phyloP scores from a whole-genome alignment of 768 basidiomycete species.

The Mycena belliarum region DNA sequence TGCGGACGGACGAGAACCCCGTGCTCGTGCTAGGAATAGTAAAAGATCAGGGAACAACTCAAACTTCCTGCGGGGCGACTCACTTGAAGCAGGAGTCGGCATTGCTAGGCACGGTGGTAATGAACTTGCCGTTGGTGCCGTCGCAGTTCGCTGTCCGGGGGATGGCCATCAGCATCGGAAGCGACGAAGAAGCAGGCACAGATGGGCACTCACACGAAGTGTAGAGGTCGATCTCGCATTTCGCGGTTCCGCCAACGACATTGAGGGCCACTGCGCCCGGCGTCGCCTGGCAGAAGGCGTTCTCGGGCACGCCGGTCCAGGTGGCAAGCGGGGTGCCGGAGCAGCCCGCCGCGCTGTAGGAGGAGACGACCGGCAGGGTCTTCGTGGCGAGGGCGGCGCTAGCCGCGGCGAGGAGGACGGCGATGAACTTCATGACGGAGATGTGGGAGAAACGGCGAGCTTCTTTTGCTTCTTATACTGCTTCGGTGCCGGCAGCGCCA shows the following conservation, averaged over 20 bases:
- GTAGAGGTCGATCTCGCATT: constrained; percentile 3
- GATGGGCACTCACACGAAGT: neutral
- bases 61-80: neutral
- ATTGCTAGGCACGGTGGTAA: neutral
- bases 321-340: constrained; percentile 2
- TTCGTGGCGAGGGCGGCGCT: neutral
- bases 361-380: neutral
- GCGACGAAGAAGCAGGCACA: neutral
- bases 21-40: neutral
- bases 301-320: constrained; percentile 1
- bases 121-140: neutral
- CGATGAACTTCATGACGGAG: neutral
- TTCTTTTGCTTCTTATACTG: too few species aligned
- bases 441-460: too few species aligned
- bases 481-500: too few species aligned
- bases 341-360: constrained; percentile 3
- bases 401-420: neutral
- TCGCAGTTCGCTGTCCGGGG: neutral
- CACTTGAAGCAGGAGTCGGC: neutral
- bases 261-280: constrained; percentile 4
- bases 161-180: neutral
- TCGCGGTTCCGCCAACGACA: neutral
- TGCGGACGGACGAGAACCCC: neutral
- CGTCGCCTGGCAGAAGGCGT: constrained; percentile 1
- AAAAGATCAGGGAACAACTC: too few species aligned